phyloP scores from a whole-genome alignment of 2,329 filamentous ascomycete genomes.

The Rhynchosporium graminicola region DNA sequence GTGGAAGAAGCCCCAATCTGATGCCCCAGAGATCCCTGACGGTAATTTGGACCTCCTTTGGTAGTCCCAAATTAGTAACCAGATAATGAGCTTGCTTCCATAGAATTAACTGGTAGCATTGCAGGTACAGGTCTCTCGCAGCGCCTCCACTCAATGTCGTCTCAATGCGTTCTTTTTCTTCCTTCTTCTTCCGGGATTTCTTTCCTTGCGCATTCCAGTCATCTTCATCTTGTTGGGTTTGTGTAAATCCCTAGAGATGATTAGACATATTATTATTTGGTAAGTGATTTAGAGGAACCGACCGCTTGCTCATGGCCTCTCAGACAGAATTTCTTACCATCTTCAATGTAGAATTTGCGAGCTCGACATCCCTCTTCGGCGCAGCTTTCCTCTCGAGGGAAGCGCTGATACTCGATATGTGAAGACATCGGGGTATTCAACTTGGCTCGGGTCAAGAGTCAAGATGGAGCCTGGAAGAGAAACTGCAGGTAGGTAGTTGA shows the following conservation, averaged over 20 bases:
- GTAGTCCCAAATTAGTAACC: conserved; percentile 64
- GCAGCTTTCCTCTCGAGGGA: conserved; percentile 50
- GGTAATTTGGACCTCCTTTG: conserved; percentile 73
- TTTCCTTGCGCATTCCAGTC: conserved; percentile 64
- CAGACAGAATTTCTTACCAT: conserved; percentile 65
- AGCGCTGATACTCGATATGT: conserved; percentile 40
- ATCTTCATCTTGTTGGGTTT: conserved; percentile 63
- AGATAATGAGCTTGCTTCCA: conserved; percentile 80
- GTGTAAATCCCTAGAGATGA: conserved; percentile 38
- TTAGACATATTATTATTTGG: conserved; percentile 25
- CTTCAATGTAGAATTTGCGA: conserved; percentile 57
- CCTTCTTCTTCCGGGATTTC: conserved; percentile 57
- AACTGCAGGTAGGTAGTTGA: too few species aligned
- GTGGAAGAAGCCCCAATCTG: conserved; percentile 42
- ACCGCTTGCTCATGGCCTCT: conserved; percentile 66
- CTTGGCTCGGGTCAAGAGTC: not conserved
- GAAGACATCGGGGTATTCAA: conserved; percentile 33
- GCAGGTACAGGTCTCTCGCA: conserved; percentile 77
- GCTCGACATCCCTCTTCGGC: conserved; percentile 63
- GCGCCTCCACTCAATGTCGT: conserved; percentile 63
- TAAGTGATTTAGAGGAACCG: conserved; percentile 27
- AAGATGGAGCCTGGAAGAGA: too few species aligned
- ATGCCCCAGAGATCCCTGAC: conserved; percentile 86
- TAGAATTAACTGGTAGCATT: conserved; percentile 81
- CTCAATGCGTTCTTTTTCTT: conserved; percentile 58